Percentiles rank a stretch among this genome's conserved stretches.
phyloP scores from a whole-genome alignment of 805 yeast species.

The Sugiyamaella smithiae region DNA sequence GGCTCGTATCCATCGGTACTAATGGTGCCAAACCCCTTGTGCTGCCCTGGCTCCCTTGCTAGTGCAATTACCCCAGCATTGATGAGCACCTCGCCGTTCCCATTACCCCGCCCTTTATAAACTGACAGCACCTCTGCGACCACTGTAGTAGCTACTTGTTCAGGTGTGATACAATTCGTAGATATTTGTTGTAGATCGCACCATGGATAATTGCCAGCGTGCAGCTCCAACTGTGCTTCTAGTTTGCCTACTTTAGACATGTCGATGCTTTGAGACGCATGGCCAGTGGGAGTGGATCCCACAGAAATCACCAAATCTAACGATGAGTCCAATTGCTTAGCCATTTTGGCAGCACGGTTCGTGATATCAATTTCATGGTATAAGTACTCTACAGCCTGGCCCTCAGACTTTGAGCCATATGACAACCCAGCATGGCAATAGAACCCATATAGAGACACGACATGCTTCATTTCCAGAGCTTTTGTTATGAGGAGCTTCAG shows the following conservation, averaged over 20 bases:
- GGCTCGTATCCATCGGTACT: slow-evolving; percentile 40
- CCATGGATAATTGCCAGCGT: slow-evolving; percentile 77
- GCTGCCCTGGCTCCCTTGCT: slow-evolving; percentile 60
- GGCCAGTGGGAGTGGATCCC: slow-evolving; percentile 82
- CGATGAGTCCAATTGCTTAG: slow-evolving; percentile 38
- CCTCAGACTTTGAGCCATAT: slow-evolving; percentile 47
- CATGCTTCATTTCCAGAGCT: slow-evolving; percentile 25
- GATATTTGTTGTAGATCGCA: slow-evolving; percentile 74
- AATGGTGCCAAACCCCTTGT: slow-evolving; percentile 59
- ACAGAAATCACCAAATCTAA: slow-evolving; percentile 55
- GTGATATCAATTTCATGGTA: slow-evolving; percentile 58
- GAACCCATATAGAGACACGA: slow-evolving; percentile 57
- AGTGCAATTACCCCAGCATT: slow-evolving; percentile 73
- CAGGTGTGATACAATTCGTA: slow-evolving; percentile 52
- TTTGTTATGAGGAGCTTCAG: slow-evolving; percentile 40
- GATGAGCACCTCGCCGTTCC: slow-evolving; percentile 57
- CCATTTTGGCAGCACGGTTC: slow-evolving; percentile 46
- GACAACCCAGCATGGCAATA: slow-evolving; percentile 83
- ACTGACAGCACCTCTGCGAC: slow-evolving; percentile 57
- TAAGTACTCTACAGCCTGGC: slow-evolving; percentile 48
- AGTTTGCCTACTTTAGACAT: slow-evolving; percentile 9
- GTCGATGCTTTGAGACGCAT: slow-evolving; percentile 41
- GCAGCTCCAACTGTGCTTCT: slow-evolving; percentile 53
- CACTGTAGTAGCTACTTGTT: slow-evolving; percentile 50
- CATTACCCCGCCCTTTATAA: slow-evolving; percentile 54